Conservation (phyloP, 2,329 filamentous ascomycete genomes). For the Beauveria sp. region DNA sequence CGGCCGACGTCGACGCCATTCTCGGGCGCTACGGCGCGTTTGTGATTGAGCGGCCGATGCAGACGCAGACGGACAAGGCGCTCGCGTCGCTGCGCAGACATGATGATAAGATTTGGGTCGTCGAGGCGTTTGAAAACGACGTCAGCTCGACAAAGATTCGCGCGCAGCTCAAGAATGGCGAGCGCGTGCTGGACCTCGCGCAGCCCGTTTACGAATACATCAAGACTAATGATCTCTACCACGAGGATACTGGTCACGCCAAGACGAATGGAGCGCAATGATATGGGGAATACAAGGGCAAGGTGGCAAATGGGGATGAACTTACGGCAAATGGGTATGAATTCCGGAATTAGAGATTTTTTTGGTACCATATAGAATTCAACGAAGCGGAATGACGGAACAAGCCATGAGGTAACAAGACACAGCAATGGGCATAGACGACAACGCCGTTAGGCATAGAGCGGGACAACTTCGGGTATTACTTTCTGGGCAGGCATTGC, state of each 20-base stretch:
- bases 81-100: slow-evolving; percentile 67
- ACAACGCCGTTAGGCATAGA: neutral
- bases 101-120: slow-evolving; percentile 74
- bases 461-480: neutral
- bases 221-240: slow-evolving; percentile 53
- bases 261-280: slow-evolving; percentile 8
- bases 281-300: neutral
- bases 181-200: slow-evolving; percentile 68
- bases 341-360: neutral
- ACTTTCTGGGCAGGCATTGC: slow-evolving; percentile 2
- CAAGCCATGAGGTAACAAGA: neutral
- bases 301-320: no score
- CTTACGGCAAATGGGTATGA: neutral
- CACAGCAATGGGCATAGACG: neutral
- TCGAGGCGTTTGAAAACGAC: slow-evolving; percentile 79
- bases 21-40: slow-evolving; percentile 71
- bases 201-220: slow-evolving; percentile 66
- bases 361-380: neutral
- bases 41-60: slow-evolving; percentile 65
- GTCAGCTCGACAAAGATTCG: slow-evolving; percentile 72
- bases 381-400: neutral
- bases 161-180: slow-evolving; percentile 64
- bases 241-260: slow-evolving; percentile 16
- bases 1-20: slow-evolving; percentile 76
- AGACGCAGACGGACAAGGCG: slow-evolving; percentile 78